Percentiles rank a stretch among this genome's conserved stretches.
Evolutionary conservation across 2,329 filamentous ascomycete species (phyloP).

Genomic region (Colletotrichum limetticola): DNA sequence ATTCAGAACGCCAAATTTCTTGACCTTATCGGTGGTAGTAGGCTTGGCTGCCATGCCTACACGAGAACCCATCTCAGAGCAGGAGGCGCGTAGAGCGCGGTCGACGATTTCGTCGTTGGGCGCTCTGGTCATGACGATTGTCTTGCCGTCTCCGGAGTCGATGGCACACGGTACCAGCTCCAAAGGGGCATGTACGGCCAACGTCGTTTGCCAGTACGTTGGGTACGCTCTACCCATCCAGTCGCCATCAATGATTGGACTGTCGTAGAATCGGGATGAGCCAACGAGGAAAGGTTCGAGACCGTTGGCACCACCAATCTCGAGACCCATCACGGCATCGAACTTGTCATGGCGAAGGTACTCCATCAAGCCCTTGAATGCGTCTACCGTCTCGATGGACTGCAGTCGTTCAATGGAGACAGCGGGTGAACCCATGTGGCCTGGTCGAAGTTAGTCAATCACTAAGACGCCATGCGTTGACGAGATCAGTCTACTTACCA

Average conservation of each 20-base stretch:
- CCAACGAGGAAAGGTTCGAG: slow-evolving; percentile 68
- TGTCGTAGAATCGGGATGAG: slow-evolving; percentile 60
- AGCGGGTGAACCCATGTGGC: slow-evolving; percentile 53
- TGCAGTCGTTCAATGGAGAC: slow-evolving; percentile 54
- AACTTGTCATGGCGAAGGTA: slow-evolving; percentile 43
- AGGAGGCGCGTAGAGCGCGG: slow-evolving; percentile 50
- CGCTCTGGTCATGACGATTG: slow-evolving; percentile 55
- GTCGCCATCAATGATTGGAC: slow-evolving; percentile 64
- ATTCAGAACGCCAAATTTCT: slow-evolving; percentile 35
- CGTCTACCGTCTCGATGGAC: slow-evolving; percentile 50
- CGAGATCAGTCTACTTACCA: slow-evolving; percentile 37
- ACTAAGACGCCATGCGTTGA: fast-evolving
- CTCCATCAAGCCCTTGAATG: slow-evolving; percentile 50
- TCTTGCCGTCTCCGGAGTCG: slow-evolving; percentile 56
- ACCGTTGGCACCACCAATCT: slow-evolving; percentile 75
- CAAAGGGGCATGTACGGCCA: slow-evolving; percentile 52
- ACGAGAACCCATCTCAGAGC: slow-evolving; percentile 48
- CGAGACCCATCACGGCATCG: slow-evolving; percentile 56
- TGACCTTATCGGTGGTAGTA: slow-evolving; percentile 35
- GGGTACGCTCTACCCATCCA: slow-evolving; percentile 69
- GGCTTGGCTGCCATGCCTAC: slow-evolving; percentile 33
- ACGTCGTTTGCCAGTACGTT: slow-evolving; percentile 64
- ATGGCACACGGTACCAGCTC: slow-evolving; percentile 56
- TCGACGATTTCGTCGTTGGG: slow-evolving; percentile 41
- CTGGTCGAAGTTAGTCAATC: not conserved